These are phyloP conservation scores for Buddleja alternifolia DNA, from an alignment of 257 asterid genomes.

Conservation along the genomic window DNA sequence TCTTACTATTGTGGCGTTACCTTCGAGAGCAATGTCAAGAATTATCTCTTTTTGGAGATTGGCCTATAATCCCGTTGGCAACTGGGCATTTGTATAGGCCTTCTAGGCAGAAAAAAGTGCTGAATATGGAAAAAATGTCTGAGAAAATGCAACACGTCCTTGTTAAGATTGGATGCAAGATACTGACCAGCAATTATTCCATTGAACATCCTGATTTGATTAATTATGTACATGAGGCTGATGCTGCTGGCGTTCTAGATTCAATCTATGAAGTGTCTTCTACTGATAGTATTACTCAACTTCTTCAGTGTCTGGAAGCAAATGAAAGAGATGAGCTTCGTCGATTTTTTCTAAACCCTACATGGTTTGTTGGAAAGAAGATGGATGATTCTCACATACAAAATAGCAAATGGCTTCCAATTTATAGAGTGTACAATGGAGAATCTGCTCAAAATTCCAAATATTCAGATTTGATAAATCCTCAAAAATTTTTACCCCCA, in stretches of 20 bases:
- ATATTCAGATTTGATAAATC: conserved; percentile 78
- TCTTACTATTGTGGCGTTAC: conserved; percentile 82
- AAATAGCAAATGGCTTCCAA: conserved; percentile 90
- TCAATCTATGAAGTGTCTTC: conserved; percentile 77
- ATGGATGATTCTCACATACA: conserved; percentile 76
- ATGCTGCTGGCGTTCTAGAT: conserved; percentile 76
- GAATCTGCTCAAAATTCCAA: conserved; percentile 56
- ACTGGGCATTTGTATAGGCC: conserved; percentile 80
- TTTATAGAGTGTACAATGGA: conserved; percentile 70
- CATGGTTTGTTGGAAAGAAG: conserved; percentile 74
- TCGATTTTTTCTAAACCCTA: conserved; percentile 71
- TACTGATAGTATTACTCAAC: conserved; percentile 54
- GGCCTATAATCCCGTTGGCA: conserved; percentile 91
- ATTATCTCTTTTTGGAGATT: conserved; percentile 74
- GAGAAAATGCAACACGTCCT: conserved; percentile 67
- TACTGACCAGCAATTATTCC: conserved; percentile 60
- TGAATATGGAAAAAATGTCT: conserved; percentile 62
- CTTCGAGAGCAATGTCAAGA: conserved; percentile 63
- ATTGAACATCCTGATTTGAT: conserved; percentile 71
- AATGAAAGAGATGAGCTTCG: conserved; percentile 88
- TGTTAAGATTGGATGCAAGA: conserved; percentile 81
- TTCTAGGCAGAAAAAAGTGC: conserved; percentile 59
- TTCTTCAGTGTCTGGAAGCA: conserved; percentile 70
- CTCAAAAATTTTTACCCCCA: conserved; percentile 81
- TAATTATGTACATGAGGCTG: conserved; percentile 66